phyloP scores from a whole-genome alignment of 805 yeast species.

The Starmerella scarabaei region DNA sequence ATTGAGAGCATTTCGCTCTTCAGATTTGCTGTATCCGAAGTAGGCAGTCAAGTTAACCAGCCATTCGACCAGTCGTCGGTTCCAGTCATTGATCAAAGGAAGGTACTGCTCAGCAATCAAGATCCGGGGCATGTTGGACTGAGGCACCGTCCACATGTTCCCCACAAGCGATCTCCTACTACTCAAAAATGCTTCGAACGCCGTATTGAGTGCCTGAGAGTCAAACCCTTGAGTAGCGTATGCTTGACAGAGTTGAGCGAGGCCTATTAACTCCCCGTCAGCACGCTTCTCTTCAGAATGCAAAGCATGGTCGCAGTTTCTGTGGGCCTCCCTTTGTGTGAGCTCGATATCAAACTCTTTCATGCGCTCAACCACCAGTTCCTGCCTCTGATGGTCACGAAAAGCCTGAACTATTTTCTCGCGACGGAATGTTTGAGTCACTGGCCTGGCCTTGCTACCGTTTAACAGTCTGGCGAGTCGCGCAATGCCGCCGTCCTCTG shows the following conservation, averaged over 20 bases:
- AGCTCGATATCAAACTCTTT: no score
- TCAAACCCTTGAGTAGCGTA: constrained; percentile 3
- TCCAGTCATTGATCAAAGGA: neutral
- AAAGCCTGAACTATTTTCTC: no score
- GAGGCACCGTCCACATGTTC: neutral
- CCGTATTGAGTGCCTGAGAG: constrained; percentile 1
- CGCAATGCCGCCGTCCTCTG: no score
- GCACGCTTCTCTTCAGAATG: neutral
- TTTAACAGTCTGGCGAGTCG: no score
- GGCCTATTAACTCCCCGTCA: neutral
- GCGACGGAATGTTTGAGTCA: no score
- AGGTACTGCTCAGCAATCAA: no score
- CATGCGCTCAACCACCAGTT: no score
- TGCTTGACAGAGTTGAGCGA: neutral
- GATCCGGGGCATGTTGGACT: no score
- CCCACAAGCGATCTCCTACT: constrained; percentile 1
- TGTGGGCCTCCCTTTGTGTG: no score
- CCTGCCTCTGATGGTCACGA: no score
- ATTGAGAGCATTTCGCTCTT: neutral
- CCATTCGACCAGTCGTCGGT: neutral
- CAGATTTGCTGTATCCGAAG: neutral
- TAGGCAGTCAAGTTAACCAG: neutral
- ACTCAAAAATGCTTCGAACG: constrained; percentile 2
- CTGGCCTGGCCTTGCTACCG: no score
- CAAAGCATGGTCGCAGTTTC: neutral